A percentile compares a stretch with the other conserved stretches of the same genome.
phyloP scores from a whole-genome alignment of 768 basidiomycete species.

The Obba rivulosa region DNA sequence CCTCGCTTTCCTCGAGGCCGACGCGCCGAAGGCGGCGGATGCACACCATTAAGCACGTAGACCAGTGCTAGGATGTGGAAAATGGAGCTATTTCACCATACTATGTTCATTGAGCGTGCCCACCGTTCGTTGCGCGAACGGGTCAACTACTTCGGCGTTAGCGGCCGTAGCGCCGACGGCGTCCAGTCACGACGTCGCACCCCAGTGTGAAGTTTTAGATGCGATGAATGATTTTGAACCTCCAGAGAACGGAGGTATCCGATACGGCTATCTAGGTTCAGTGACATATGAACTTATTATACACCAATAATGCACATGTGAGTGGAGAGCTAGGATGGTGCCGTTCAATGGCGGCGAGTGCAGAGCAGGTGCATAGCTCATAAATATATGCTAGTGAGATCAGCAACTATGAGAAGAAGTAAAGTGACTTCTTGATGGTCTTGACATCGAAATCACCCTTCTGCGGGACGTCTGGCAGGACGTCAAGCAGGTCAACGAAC shows the following conservation, averaged over 20 bases:
- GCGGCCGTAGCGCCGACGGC: no score
- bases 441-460: constrained; percentile 86
- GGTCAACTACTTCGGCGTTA: no score
- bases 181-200: no score
- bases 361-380: neutral
- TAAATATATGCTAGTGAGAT: no score
- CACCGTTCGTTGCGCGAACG: no score
- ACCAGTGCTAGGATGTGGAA: constrained; percentile 1
- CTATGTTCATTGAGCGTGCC: no score
- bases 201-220: no score
- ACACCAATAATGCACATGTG: neutral
- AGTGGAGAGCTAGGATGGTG: neutral
- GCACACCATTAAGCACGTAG: constrained; percentile 38
- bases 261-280: no score
- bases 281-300: neutral
- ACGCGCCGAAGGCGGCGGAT: constrained; percentile 58
- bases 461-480: constrained; percentile 77
- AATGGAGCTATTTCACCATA: neutral
- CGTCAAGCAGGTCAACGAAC: constrained; percentile 69
- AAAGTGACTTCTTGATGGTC: constrained; percentile 73
- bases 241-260: no score
- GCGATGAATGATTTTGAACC: no score
- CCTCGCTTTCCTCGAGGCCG: constrained; percentile 77
- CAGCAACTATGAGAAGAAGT: constrained; percentile 83
- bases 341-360: neutral